phyloP scores from a whole-genome alignment of 345 rosid genomes.

The Luvunga scandens region DNA sequence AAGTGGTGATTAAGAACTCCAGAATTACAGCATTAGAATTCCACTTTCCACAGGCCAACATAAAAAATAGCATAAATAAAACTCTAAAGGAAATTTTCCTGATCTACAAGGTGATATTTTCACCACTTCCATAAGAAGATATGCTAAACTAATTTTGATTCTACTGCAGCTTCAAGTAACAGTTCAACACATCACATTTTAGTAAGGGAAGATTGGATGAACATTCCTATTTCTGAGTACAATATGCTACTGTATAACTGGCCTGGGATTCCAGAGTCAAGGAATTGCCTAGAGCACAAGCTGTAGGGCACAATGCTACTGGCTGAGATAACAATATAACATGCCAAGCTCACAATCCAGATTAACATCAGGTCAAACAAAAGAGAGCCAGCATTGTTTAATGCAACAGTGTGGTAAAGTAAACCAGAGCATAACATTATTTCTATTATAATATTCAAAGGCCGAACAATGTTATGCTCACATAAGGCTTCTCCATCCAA shows the following conservation, averaged over 20 bases:
- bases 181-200: neutral
- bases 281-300: neutral
- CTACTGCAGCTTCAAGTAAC: neutral
- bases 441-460: neutral
- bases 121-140: neutral
- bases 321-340: neutral
- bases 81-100: neutral
- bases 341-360: neutral
- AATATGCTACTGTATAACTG: too few species aligned
- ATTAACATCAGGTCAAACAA: neutral
- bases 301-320: neutral
- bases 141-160: neutral
- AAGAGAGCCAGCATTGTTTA: neutral
- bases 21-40: neutral
- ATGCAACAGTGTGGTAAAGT: neutral
- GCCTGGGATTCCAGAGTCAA: too few species aligned
- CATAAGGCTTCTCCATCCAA: neutral
- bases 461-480: neutral
- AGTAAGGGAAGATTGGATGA: neutral
- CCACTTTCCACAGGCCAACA: neutral
- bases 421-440: neutral
- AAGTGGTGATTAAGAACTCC: conserved; percentile 7
- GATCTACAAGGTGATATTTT: neutral
- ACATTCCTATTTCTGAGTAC: neutral
- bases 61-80: neutral